Conservation (phyloP, 2,329 filamentous ascomycete species). For the Ophiostoma ulmi region DNA sequence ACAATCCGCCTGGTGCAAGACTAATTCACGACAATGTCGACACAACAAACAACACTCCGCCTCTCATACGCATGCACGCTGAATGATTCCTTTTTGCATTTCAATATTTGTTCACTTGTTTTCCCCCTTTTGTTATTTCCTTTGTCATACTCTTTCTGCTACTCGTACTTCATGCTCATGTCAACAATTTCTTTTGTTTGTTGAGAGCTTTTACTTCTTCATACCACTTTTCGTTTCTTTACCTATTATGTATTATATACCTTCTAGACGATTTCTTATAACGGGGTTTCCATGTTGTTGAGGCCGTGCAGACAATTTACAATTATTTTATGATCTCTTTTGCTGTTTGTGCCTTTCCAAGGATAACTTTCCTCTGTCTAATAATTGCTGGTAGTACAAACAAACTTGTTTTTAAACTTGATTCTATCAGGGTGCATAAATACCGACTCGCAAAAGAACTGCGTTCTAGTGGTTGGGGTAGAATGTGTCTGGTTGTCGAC, state of each 20-base stretch:
- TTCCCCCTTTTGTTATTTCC: background rate
- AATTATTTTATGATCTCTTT: background rate
- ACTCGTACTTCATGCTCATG: background rate
- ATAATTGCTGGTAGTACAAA: background rate
- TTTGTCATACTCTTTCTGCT: background rate
- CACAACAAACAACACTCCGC: conserved; percentile 11
- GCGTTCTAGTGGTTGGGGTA: background rate
- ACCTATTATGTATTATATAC: conserved; percentile 15
- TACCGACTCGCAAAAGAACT: background rate
- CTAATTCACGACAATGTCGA: conserved; percentile 7
- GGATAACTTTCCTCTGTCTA: background rate
- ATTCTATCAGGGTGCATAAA: background rate
- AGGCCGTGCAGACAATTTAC: background rate
- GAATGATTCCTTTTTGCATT: conserved; percentile 7
- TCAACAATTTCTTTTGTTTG: conserved; percentile 16
- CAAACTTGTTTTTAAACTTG: background rate
- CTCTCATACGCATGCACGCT: background rate
- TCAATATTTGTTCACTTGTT: background rate
- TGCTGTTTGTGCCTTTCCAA: background rate
- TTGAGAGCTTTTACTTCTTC: conserved; percentile 14
- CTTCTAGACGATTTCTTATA: conserved; percentile 11
- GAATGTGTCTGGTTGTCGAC: background rate
- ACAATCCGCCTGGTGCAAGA: conserved; percentile 4
- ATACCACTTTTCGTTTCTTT: conserved; percentile 16
- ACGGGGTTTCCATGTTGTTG: background rate